phyloP scores from a whole-genome alignment of 352 stramenopile genomes.

The Phytophthora pluvialis region DNA sequence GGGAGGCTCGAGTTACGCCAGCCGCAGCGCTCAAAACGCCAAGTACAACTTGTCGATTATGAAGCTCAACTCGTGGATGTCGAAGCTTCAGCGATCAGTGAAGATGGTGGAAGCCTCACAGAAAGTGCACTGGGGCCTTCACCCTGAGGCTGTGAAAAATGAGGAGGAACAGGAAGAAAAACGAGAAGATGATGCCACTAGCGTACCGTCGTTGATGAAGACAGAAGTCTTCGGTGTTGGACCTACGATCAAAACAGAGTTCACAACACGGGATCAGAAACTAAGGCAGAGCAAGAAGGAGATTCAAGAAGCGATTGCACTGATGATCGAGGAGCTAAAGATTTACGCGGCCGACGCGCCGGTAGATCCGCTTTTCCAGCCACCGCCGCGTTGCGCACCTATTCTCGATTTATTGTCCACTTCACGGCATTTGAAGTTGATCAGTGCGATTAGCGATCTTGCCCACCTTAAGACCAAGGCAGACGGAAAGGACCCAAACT shows the following conservation, averaged over 20 bases:
- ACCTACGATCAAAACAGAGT: conserved; percentile 75
- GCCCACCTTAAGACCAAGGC: conserved; percentile 62
- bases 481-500: conserved; percentile 25
- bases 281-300: conserved; percentile 60
- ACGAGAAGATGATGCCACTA: conserved; percentile 18
- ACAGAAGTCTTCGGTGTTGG: conserved; percentile 62
- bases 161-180: conserved; percentile 42
- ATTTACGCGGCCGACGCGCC: conserved; percentile 62
- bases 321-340: conserved; percentile 78
- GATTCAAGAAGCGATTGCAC: conserved; percentile 59
- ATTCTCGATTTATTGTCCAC: conserved; percentile 78
- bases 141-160: conserved; percentile 15
- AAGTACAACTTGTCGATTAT: conserved; percentile 82
- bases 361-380: conserved; percentile 54
- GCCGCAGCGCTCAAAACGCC: conserved; percentile 63
- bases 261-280: conserved; percentile 78
- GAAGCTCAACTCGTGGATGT: conserved; percentile 80
- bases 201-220: conserved; percentile 40
- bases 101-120: conserved; percentile 83
- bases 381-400: conserved; percentile 54
- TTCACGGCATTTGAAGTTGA: conserved; percentile 74
- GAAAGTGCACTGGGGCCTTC: conserved; percentile 68
- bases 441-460: conserved; percentile 77
- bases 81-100: conserved; percentile 71
- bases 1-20: conserved; percentile 42